phyloP scores from a whole-genome alignment of 495 filamentous ascomycete species.

The Hypoxylon lenormandii region DNA sequence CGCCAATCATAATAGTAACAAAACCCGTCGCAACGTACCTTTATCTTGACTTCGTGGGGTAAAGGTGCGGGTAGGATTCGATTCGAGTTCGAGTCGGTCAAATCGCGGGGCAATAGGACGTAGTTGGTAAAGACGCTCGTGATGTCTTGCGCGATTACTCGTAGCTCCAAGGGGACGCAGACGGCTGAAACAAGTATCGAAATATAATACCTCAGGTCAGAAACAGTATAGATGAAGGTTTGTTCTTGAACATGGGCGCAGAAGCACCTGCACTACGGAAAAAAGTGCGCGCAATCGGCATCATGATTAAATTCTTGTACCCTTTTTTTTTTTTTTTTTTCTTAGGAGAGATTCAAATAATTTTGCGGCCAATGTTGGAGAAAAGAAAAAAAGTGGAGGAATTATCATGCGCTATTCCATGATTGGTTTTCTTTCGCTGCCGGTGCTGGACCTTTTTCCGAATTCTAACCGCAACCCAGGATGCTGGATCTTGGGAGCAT shows the following conservation, averaged over 20 bases:
- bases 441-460: slow-evolving; percentile 36
- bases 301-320: slow-evolving; percentile 33
- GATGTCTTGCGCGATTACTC: slow-evolving; percentile 37
- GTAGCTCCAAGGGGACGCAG: neutral
- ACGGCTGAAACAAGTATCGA: neutral
- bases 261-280: slow-evolving; percentile 24
- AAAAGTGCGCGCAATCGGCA: slow-evolving; percentile 29
- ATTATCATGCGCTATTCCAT: neutral
- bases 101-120: slow-evolving; percentile 26
- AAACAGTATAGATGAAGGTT: slow-evolving; percentile 3
- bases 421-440: slow-evolving; percentile 19
- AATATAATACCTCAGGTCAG: slow-evolving; percentile 8
- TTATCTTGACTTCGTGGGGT: slow-evolving; percentile 16
- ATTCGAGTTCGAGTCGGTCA: slow-evolving; percentile 18
- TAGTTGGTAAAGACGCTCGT: slow-evolving; percentile 11
- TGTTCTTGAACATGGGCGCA: slow-evolving; percentile 21
- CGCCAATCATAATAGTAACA: slow-evolving; percentile 10
- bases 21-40: slow-evolving; percentile 27
- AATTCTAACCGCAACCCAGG: slow-evolving; percentile 20
- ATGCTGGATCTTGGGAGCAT: slow-evolving; percentile 11
- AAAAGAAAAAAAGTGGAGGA: slow-evolving; percentile 34
- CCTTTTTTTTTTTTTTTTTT: slow-evolving; percentile 39
- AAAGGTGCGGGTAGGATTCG: neutral
- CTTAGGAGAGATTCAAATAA: slow-evolving; percentile 20
- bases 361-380: slow-evolving; percentile 41